A percentile compares a stretch with the other conserved stretches of the same genome.
Evolutionary conservation across 495 filamentous ascomycete species (phyloP).

Genomic region (Cenococcum geophilum): DNA sequence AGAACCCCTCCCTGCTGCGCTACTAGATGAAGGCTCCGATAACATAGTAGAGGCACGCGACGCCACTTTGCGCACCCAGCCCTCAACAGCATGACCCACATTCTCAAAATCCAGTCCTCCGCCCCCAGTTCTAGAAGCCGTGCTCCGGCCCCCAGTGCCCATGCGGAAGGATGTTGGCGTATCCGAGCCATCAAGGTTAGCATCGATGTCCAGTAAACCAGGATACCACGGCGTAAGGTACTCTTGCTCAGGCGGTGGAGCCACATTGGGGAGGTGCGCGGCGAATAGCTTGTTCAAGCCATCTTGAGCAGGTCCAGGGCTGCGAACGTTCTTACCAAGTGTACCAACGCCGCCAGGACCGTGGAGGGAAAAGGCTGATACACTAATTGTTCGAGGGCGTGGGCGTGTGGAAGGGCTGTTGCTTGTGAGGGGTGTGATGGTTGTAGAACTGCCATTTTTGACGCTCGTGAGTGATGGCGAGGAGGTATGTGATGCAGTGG

Average conservation of each 20-base stretch:
- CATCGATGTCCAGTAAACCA: conserved; percentile 35
- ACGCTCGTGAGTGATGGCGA: conserved; percentile 17
- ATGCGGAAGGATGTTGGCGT: conserved; percentile 7
- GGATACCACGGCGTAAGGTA: conserved; percentile 34
- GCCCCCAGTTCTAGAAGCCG: conserved; percentile 9
- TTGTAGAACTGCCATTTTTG: conserved; percentile 18
- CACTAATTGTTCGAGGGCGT: conserved; percentile 20
- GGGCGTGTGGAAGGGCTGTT: conserved; percentile 19
- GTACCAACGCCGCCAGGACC: conserved; percentile 83
- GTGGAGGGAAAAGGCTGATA: conserved; percentile 45
- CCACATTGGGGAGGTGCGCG: conserved; percentile 66
- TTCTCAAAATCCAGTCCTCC: conserved; percentile 58
- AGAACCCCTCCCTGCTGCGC: conserved; percentile 32
- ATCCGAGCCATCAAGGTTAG: conserved; percentile 20
- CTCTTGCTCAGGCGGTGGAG: conserved; percentile 42
- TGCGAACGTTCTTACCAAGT: conserved; percentile 57
- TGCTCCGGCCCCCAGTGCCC: background rate
- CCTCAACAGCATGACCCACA: conserved; percentile 76
- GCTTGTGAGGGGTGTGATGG: conserved; percentile 8
- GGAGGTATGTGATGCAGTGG: conserved; percentile 16
- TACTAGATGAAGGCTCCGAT: conserved; percentile 33
- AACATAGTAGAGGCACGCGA: conserved; percentile 51
- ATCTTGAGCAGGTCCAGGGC: conserved; percentile 75
- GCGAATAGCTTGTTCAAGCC: conserved; percentile 72
- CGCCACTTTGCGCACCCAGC: conserved; percentile 79